Percentiles rank a stretch among this genome's conserved stretches.
Evolutionary conservation across 2,329 filamentous ascomycete species (phyloP).

Genomic region (Moelleriella libera): DNA sequence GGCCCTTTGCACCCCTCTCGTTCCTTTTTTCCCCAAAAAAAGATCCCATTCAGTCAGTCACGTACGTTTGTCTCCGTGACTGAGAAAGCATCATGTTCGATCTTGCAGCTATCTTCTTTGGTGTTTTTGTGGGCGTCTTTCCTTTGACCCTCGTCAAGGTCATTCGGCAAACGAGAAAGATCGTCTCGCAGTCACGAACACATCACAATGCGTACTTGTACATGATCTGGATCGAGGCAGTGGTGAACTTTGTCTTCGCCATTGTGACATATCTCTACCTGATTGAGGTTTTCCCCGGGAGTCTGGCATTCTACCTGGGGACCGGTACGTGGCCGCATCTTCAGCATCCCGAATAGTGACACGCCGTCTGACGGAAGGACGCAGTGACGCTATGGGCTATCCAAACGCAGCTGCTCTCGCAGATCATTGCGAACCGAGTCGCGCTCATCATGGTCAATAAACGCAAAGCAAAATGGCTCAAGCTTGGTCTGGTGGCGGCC

Average conservation of each 20-base stretch:
- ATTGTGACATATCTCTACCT: conserved; percentile 13
- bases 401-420: conserved; percentile 25
- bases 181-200: conserved; percentile 6
- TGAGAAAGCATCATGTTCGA: conserved; percentile 5
- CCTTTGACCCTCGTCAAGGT: conserved; percentile 11
- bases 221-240: conserved; percentile 13
- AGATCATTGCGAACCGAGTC: conserved; percentile 30
- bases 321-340: conserved; percentile 1
- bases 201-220: conserved; percentile 11
- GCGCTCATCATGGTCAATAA: conserved; percentile 24
- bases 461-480: conserved; percentile 16
- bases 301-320: conserved; percentile 3
- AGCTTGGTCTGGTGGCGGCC: conserved; percentile 18
- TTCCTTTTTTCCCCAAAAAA: too few relatives aligned
- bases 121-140: conserved; percentile 13
- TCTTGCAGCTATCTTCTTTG: conserved; percentile 11
- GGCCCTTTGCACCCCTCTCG: too few relatives aligned
- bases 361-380: not conserved
- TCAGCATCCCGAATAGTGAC: not conserved
- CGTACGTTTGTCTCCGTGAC: too few relatives aligned
- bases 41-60: too few relatives aligned
- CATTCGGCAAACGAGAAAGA: conserved; percentile 8
- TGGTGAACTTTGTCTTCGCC: conserved; percentile 12
- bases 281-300: conserved; percentile 7
- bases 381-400: conserved; percentile 8